phyloP scores from a whole-genome alignment of 768 basidiomycete species.

The Kwoniella botswanensis region DNA sequence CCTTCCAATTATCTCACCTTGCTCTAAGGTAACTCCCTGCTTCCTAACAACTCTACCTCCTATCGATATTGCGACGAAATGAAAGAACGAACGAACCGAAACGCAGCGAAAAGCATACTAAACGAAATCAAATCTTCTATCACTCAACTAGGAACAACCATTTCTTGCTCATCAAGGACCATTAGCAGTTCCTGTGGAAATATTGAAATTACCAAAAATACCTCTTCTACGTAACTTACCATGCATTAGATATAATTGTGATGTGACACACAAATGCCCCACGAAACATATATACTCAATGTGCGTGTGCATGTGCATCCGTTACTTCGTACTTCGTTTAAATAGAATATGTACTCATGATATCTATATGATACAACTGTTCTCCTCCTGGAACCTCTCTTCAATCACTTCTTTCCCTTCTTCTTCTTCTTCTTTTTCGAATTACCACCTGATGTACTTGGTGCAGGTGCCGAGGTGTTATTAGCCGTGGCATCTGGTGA shows the following conservation, averaged over 20 bases:
- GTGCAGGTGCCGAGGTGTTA: not conserved
- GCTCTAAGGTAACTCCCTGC: slow-evolving; percentile 27
- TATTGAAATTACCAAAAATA: not conserved
- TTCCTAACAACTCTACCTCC: not conserved
- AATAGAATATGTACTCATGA: not conserved
- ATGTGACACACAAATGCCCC: too few relatives aligned
- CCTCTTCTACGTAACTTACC: not conserved
- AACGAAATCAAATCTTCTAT: not conserved
- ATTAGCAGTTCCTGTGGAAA: not conserved
- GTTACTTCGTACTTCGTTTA: not conserved
- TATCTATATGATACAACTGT: not conserved
- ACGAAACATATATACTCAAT: too few relatives aligned
- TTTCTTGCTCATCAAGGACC: not conserved
- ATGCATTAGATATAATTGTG: not conserved
- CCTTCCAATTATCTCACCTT: slow-evolving; percentile 55
- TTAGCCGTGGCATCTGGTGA: slow-evolving; percentile 10
- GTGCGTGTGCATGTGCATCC: not conserved
- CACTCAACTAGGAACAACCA: not conserved
- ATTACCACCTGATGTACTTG: not conserved
- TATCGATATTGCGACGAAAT: not conserved
- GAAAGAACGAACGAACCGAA: slow-evolving; percentile 15
- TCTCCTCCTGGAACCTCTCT: not conserved
- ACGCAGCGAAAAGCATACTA: slow-evolving; percentile 2
- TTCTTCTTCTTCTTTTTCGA: slow-evolving; percentile 46
- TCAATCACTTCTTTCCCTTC: slow-evolving; percentile 21